These are phyloP conservation scores for Iberis pinnata DNA, from an alignment of 345 rosid genomes.

Conservation along the genomic window DNA sequence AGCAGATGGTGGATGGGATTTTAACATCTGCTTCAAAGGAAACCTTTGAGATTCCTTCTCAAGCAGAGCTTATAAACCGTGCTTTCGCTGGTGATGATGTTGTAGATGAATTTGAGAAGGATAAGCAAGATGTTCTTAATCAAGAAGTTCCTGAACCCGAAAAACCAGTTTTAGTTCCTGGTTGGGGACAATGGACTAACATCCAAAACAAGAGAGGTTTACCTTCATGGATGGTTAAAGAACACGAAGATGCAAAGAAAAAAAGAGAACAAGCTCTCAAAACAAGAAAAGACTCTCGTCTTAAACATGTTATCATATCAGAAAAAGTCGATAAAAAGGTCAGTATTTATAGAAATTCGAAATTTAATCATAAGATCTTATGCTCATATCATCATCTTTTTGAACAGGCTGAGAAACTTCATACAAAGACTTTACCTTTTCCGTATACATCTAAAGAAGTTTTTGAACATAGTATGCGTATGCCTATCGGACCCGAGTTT, in stretches of 20 bases:
- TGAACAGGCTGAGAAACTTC: conserved; percentile 71
- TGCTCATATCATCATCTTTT: conserved; percentile 13
- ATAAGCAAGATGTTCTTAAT: conserved; percentile 56
- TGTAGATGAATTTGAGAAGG: conserved; percentile 66
- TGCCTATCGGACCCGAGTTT: conserved; percentile 88
- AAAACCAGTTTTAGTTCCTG: conserved; percentile 69
- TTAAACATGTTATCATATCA: conserved; percentile 69
- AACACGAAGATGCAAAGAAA: conserved; percentile 61
- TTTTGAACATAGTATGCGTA: conserved; percentile 78
- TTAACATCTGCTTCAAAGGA: conserved; percentile 45
- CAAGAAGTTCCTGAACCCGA: conserved; percentile 79
- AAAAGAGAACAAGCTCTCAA: conserved; percentile 64
- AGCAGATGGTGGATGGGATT: conserved; percentile 72
- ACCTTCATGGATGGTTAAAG: conserved; percentile 72
- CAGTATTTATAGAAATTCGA: conserved; percentile 10
- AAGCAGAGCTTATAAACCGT: conserved; percentile 69
- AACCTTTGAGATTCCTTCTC: conserved; percentile 73
- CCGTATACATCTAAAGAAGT: conserved; percentile 75
- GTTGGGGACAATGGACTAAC: conserved; percentile 91
- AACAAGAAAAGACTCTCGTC: conserved; percentile 76
- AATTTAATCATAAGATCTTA: not conserved
- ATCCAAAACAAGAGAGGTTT: conserved; percentile 69
- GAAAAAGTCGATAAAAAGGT: conserved; percentile 90
- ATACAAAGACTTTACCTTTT: conserved; percentile 61
- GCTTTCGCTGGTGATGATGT: conserved; percentile 97